A percentile compares a stretch with the other conserved stretches of the same genome.
phyloP scores from a whole-genome alignment of 2,329 filamentous ascomycete genomes.

The Chalaropsis thielavioides region DNA sequence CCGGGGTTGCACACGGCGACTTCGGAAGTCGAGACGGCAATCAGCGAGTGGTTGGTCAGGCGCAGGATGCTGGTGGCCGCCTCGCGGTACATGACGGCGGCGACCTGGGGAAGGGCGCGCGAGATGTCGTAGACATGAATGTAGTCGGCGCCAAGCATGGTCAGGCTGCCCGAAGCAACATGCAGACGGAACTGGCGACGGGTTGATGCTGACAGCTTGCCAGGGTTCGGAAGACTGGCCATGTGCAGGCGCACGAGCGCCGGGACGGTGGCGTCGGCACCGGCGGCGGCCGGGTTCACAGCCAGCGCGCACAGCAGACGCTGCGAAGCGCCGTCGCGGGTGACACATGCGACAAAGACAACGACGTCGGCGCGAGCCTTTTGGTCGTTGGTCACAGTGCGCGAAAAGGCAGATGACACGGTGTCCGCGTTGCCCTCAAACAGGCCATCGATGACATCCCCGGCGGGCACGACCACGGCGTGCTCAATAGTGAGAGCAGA shows the following conservation, averaged over 20 bases:
- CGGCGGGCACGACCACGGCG: slow-evolving; percentile 31
- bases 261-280: slow-evolving; percentile 19
- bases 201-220: slow-evolving; percentile 6
- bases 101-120: slow-evolving; percentile 44
- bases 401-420: slow-evolving; percentile 17
- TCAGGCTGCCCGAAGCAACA: slow-evolving; percentile 46
- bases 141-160: slow-evolving; percentile 40
- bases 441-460: slow-evolving; percentile 39
- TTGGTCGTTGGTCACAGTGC: slow-evolving; percentile 1
- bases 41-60: slow-evolving; percentile 50
- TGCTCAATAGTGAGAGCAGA: slow-evolving; percentile 34
- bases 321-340: slow-evolving; percentile 19
- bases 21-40: slow-evolving; percentile 42
- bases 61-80: slow-evolving; percentile 48
- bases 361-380: slow-evolving; percentile 36
- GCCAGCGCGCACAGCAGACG: slow-evolving; percentile 27
- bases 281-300: slow-evolving; percentile 17
- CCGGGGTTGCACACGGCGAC: slow-evolving; percentile 55
- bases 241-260: slow-evolving; percentile 28
- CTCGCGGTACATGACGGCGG: slow-evolving; percentile 38
- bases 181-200: slow-evolving; percentile 40
- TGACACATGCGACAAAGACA: slow-evolving; percentile 26
- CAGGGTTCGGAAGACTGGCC: slow-evolving; percentile 25
- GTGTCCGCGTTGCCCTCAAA: slow-evolving; percentile 40
- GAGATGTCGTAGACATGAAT: slow-evolving; percentile 51